phyloP scores from a whole-genome alignment of 1,284 basidiomycete species.

The Rhodotorula glutinis region DNA sequence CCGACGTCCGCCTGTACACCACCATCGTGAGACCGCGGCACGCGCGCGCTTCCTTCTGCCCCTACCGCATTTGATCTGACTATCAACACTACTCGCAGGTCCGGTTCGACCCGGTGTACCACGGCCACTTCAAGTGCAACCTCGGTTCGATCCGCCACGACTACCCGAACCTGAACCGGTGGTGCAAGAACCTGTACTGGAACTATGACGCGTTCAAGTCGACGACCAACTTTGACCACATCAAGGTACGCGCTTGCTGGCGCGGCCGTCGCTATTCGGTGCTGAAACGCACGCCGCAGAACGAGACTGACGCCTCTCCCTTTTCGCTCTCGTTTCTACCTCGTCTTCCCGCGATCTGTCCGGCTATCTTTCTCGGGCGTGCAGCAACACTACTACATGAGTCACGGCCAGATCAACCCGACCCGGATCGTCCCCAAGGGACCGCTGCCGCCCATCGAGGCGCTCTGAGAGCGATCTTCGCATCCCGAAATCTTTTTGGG shows the following conservation, averaged over 20 bases:
- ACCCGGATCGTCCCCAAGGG: conserved; percentile 58
- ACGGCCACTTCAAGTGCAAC: conserved; percentile 93
- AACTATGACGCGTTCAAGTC: conserved; percentile 80
- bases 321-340: background rate
- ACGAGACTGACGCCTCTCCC: background rate
- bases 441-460: conserved; percentile 8
- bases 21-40: conserved; percentile 85
- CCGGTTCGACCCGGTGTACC: conserved; percentile 38
- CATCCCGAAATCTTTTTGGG: too few species aligned
- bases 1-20: conserved; percentile 70
- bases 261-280: too few species aligned
- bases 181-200: conserved; percentile 88
- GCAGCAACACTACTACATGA: conserved; percentile 77
- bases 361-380: conserved; percentile 53
- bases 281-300: too few species aligned
- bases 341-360: background rate
- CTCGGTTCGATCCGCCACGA: conserved; percentile 61
- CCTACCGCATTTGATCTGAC: too few species aligned
- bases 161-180: conserved; percentile 72
- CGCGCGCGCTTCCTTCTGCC: too few species aligned
- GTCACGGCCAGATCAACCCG: conserved; percentile 67
- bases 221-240: conserved; percentile 72
- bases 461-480: background rate
- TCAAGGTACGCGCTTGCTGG: conserved; percentile 49
- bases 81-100: conserved; percentile 8